Conservation (phyloP, 768 basidiomycete species). For the Coprinopsis marcescibilis region DNA sequence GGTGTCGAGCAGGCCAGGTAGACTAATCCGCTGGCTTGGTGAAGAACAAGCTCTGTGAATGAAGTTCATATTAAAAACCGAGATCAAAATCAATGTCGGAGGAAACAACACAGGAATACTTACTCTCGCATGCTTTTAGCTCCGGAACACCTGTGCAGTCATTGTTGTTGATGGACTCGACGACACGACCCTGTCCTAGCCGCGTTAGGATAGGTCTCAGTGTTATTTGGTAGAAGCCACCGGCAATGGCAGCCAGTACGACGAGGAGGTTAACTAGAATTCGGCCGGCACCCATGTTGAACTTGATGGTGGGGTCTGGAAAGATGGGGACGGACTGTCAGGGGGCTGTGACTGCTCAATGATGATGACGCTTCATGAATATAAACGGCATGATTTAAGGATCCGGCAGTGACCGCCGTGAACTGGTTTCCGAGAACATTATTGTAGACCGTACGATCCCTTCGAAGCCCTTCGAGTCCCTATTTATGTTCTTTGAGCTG, state of each 20-base stretch:
- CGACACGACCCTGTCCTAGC: slow-evolving; percentile 38
- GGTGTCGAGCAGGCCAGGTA: slow-evolving; percentile 62
- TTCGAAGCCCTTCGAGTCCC: too few species aligned
- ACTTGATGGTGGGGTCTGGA: background rate
- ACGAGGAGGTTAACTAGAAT: slow-evolving; percentile 25
- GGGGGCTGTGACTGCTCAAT: too few species aligned
- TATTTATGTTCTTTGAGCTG: too few species aligned
- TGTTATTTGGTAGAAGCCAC: slow-evolving; percentile 41
- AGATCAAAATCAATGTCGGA: background rate
- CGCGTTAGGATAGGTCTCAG: slow-evolving; percentile 38
- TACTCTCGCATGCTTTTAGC: slow-evolving; percentile 68
- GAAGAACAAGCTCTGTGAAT: slow-evolving; percentile 52
- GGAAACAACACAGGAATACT: slow-evolving; percentile 13
- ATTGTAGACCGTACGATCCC: too few species aligned
- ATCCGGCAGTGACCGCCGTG: too few species aligned
- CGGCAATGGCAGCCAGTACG: slow-evolving; percentile 34
- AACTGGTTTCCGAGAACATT: too few species aligned
- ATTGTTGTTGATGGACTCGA: slow-evolving; percentile 41
- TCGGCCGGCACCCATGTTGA: slow-evolving; percentile 8
- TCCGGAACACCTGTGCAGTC: slow-evolving; percentile 45
- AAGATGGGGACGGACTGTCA: background rate
- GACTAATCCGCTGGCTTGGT: slow-evolving; percentile 48
- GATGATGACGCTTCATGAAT: too few species aligned
- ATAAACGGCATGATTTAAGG: too few species aligned
- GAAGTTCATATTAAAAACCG: background rate